Percentiles rank a stretch among this genome's conserved stretches.
These are phyloP conservation scores for Lentinula boryana DNA, from an alignment of 768 basidiomycete genomes.

Conservation along the genomic window DNA sequence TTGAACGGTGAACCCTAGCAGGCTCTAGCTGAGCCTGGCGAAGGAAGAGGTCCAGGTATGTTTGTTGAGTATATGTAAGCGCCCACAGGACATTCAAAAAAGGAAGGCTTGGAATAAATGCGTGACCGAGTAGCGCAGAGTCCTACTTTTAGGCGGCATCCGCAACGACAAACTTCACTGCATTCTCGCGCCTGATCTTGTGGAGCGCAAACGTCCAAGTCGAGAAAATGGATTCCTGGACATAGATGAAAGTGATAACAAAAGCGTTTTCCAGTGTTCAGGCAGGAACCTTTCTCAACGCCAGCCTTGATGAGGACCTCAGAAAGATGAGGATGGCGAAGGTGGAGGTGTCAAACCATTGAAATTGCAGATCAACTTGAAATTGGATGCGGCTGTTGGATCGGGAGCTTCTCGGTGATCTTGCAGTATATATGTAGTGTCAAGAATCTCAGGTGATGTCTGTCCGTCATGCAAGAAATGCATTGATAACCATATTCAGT, in stretches of 20 bases:
- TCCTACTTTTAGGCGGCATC: background rate
- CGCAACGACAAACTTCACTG: background rate
- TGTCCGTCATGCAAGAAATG: no score
- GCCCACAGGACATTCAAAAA: no score
- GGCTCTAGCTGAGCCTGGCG: no score
- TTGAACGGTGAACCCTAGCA: no score
- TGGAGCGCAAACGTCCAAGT: background rate
- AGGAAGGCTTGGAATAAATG: no score
- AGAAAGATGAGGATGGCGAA: background rate
- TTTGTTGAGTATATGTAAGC: no score
- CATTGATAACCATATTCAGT: no score
- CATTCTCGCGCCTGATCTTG: background rate
- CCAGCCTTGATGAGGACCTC: background rate
- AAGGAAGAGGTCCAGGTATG: no score
- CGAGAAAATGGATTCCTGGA: background rate
- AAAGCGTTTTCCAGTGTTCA: background rate
- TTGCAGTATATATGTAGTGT: no score
- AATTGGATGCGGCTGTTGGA: conserved; percentile 11
- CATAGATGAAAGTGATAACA: background rate
- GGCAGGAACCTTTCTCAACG: background rate
- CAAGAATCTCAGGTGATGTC: no score
- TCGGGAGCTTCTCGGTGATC: no score
- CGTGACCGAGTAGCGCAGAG: no score
- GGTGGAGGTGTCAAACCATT: conserved; percentile 10
- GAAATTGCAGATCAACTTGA: conserved; percentile 10